Conservation (phyloP, 106 monocot genomes). For the Xerophyta viscosa region DNA sequence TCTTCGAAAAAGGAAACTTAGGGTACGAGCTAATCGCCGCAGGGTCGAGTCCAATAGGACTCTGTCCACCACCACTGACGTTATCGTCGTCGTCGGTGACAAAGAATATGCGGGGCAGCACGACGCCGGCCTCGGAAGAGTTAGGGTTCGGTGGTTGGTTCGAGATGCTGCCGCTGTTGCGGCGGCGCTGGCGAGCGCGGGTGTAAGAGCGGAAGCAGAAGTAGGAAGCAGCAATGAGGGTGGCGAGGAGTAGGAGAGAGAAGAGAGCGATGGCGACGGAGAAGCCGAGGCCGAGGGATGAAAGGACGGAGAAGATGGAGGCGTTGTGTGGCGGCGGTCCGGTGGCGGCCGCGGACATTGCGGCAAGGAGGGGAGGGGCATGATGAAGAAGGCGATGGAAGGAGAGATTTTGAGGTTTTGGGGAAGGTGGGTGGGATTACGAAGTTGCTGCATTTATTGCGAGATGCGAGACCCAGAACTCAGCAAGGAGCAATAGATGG, state of each 20-base stretch:
- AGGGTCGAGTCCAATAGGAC: conserved; percentile 57
- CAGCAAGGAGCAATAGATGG: too few species aligned
- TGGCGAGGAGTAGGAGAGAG: conserved; percentile 40
- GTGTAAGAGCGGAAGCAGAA: conserved; percentile 35
- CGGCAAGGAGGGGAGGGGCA: conserved; percentile 2
- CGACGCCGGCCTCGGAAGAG: conserved; percentile 10
- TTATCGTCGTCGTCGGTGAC: conserved; percentile 33
- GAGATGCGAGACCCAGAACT: too few species aligned
- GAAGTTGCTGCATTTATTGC: conserved; percentile 36
- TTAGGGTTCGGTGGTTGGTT: too few species aligned
- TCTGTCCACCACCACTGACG: conserved; percentile 42
- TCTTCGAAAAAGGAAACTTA: conserved; percentile 28
- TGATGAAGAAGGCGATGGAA: conserved; percentile 3
- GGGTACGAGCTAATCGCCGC: conserved; percentile 55
- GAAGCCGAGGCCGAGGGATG: conserved; percentile 41
- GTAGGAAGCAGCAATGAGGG: conserved; percentile 47
- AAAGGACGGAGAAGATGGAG: conserved; percentile 25
- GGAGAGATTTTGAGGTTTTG: conserved; percentile 12
- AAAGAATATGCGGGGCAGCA: conserved; percentile 49
- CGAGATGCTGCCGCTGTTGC: too few species aligned
- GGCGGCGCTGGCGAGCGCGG: background rate
- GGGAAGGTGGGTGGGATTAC: conserved; percentile 22
- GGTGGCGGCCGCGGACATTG: background rate
- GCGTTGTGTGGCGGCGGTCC: background rate
- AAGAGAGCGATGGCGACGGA: conserved; percentile 54